phyloP scores from a whole-genome alignment of 345 rosid genomes.

The Lenwebbia sp. region DNA sequence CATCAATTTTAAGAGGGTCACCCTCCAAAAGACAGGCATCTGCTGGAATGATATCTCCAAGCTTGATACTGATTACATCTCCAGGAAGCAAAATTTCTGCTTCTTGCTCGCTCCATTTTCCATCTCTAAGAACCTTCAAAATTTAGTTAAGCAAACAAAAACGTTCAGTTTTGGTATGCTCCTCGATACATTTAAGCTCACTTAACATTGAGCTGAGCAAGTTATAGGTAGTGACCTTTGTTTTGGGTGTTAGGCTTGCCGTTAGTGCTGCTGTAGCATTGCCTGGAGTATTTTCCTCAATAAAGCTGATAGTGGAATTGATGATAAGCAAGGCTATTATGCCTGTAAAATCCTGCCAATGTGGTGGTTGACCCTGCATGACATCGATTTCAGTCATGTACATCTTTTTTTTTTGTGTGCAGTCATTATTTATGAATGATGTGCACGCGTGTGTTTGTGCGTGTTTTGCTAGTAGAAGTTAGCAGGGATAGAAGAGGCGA shows the following conservation, averaged over 20 bases:
- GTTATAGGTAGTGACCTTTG: slow-evolving; percentile 26
- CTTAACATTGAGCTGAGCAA: background rate
- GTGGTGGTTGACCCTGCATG: slow-evolving; percentile 71
- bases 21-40: slow-evolving; percentile 81
- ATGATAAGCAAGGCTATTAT: slow-evolving; percentile 53
- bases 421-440: background rate
- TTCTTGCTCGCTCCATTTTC: slow-evolving; percentile 55
- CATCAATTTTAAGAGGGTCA: slow-evolving; percentile 69
- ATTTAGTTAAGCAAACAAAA: background rate
- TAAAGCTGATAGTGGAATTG: slow-evolving; percentile 72
- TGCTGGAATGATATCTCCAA: slow-evolving; percentile 67
- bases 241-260: slow-evolving; percentile 60
- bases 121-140: slow-evolving; percentile 53
- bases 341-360: slow-evolving; percentile 80
- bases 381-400: background rate
- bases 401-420: too few relatives aligned
- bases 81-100: slow-evolving; percentile 64
- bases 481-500: background rate
- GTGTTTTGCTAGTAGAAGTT: background rate
- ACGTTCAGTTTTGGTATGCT: background rate
- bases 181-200: too few relatives aligned
- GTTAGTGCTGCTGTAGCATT: slow-evolving; percentile 77
- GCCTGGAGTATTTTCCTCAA: slow-evolving; percentile 76
- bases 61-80: slow-evolving; percentile 59
- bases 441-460: background rate